Evolutionary conservation across 1,139 yeast species (phyloP), one percentile per base, ranked within the genome.

Genomic region (Geotrichum candidum): DNA sequence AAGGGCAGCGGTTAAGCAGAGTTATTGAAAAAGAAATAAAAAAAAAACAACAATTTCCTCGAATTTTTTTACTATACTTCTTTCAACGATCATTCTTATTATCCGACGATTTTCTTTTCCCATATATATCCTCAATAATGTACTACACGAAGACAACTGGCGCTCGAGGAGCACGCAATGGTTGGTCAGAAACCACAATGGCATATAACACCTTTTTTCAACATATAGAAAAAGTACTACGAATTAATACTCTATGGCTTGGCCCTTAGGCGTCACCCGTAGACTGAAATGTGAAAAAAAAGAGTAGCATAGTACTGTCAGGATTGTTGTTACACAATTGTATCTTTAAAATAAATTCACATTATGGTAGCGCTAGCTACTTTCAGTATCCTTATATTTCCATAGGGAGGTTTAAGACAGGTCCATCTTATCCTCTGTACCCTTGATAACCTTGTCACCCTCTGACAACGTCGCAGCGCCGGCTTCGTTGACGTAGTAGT

Each of bases 401-500:
- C 33, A n/a, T 41, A 41, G 9, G 15, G 18, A 4, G 11, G 7
- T 51, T 41, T 56, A 59, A 33, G 61, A 59, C 48, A 59, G 22
- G 48, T 59, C 61, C 61, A 59, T 59, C 29, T 29, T 27, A 51
- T 27, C 61, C 9, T 50, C 56, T 35, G 29, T 51, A 18, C 22
- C 31, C 55, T 55, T 59, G 51, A 52, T 48, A 1, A 55, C 56
- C 35, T 56, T 59, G 48, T 66, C 68, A 15, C 65, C 65, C 18
- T 48, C 57, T 1, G 63, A 41, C 18, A 68, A 65, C 33, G 57
- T 64, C 25, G 72, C 72, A 25, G 63, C 60, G 6, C 73, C 73
- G 2, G 63, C 56, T 51, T 70, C 71, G 51, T 69, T 68, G 51
- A 71, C 66, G 56, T 68, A 68, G 50, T 64, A 59, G 41, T 63